Percentiles rank a stretch among this genome's conserved stretches.
phyloP scores from a whole-genome alignment of 257 asterid species.

The Marsdenia floribunda region DNA sequence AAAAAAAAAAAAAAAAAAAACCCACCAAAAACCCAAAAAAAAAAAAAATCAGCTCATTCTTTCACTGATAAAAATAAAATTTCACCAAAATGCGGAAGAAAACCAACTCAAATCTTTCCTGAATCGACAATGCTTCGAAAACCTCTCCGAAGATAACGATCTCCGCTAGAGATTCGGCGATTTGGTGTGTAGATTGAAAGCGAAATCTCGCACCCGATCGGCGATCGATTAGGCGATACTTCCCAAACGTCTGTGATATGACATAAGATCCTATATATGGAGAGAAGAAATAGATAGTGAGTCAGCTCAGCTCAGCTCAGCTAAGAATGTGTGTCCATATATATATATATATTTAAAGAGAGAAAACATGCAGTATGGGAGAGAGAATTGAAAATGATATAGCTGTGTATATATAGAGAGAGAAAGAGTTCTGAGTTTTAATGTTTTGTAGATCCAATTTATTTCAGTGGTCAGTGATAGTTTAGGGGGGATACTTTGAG shows the following conservation, averaged over 20 bases:
- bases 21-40: not conserved
- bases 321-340: not conserved
- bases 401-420: constrained; percentile 22
- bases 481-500: constrained; percentile 9
- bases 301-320: constrained; percentile 1
- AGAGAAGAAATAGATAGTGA: not conserved
- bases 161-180: constrained; percentile 9
- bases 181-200: constrained; percentile 8
- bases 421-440: constrained; percentile 21
- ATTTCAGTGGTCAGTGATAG: constrained; percentile 33
- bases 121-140: constrained; percentile 8
- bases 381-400: not conserved
- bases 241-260: constrained; percentile 30
- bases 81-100: constrained; percentile 18
- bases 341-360: constrained; percentile 30
- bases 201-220: constrained; percentile 42
- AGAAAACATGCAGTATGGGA: constrained; percentile 7
- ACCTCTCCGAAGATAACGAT: constrained; percentile 7
- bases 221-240: constrained; percentile 50
- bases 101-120: constrained; percentile 21
- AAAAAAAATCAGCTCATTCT: constrained; percentile 14
- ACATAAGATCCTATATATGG: constrained; percentile 32
- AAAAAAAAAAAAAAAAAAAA: constrained; percentile 1
- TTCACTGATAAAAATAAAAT: not conserved
- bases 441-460: constrained; percentile 37